Conservation (phyloP, 2,329 filamentous ascomycete species). For the Rutstroemia sp. region DNA sequence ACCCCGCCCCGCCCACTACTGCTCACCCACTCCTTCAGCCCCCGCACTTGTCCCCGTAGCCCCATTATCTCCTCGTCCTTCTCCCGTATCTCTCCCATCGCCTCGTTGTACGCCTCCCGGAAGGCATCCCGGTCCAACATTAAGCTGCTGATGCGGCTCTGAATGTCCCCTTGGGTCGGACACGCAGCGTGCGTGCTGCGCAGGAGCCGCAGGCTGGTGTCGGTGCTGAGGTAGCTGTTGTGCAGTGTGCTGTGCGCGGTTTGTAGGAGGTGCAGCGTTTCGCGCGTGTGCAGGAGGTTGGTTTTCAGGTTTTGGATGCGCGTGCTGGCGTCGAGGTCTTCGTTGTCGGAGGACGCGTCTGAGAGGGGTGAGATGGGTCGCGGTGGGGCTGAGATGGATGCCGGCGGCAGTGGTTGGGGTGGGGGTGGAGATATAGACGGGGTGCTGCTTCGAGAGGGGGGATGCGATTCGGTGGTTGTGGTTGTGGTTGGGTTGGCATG, state of each 20-base stretch:
- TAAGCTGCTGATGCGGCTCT: slow-evolving; percentile 23
- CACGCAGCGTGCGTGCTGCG: slow-evolving; percentile 40
- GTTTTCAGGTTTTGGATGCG: not conserved
- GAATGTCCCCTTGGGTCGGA: slow-evolving; percentile 36
- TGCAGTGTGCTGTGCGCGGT: slow-evolving; percentile 45
- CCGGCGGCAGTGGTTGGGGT: not conserved
- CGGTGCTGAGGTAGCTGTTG: slow-evolving; percentile 44
- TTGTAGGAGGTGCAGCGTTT: slow-evolving; percentile 46
- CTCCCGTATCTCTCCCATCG: slow-evolving; percentile 38
- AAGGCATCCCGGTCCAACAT: slow-evolving; percentile 32
- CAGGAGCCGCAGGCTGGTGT: slow-evolving; percentile 46
- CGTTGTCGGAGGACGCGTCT: not conserved
- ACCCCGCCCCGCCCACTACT: slow-evolving; percentile 47
- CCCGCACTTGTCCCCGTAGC: slow-evolving; percentile 53
- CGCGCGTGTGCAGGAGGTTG: slow-evolving; percentile 4
- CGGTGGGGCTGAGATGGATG: not conserved
- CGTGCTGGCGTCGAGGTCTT: not conserved
- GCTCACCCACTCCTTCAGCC: slow-evolving; percentile 66
- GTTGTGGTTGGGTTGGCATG: not conserved
- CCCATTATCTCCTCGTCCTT: slow-evolving; percentile 50
- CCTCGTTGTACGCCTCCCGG: slow-evolving; percentile 41
- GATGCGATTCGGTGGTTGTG: not conserved
- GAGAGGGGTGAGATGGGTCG: not conserved
- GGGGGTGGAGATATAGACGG: not conserved
- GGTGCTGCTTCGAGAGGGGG: not conserved